Percentiles rank a stretch among this genome's conserved stretches.
These are phyloP conservation scores for Fusarium ambrosium DNA, from an alignment of 2,329 filamentous ascomycete species.

Conservation along the genomic window DNA sequence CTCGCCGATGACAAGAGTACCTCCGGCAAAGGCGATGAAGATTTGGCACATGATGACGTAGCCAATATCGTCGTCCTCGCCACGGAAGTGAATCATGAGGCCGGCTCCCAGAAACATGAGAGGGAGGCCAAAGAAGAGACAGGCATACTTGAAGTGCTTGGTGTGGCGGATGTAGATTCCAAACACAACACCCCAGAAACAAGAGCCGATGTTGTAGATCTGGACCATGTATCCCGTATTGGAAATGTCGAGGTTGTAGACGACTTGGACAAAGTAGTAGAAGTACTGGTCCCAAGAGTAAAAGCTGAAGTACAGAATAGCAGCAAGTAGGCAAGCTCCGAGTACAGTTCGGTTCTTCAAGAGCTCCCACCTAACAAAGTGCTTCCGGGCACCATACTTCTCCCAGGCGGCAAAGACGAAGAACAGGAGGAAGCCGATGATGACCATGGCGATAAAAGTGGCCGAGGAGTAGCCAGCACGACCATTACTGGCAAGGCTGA, in stretches of 20 bases:
- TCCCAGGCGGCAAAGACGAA: constrained; percentile 6
- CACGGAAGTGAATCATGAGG: constrained; percentile 29
- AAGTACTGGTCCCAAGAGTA: constrained; percentile 55
- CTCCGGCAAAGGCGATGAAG: constrained; percentile 10
- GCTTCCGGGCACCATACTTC: constrained; percentile 8
- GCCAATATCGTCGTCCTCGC: constrained; percentile 3
- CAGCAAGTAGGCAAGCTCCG: constrained; percentile 54
- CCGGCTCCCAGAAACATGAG: constrained; percentile 12
- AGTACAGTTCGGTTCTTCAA: constrained; percentile 52
- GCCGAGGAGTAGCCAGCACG: neutral
- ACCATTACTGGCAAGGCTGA: neutral
- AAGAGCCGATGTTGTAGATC: constrained; percentile 53
- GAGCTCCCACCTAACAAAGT: constrained; percentile 13
- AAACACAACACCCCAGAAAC: constrained; percentile 38
- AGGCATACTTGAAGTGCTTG: constrained; percentile 14
- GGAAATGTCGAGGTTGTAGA: constrained; percentile 52
- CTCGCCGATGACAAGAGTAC: constrained; percentile 9
- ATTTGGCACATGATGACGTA: constrained; percentile 18
- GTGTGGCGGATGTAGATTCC: constrained; percentile 18
- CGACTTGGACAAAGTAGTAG: constrained; percentile 56
- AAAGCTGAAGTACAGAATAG: constrained; percentile 52
- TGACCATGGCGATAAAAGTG: constrained; percentile 10
- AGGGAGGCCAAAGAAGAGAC: constrained; percentile 13
- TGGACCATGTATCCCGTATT: constrained; percentile 55
- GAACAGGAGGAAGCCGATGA: constrained; percentile 6